Evolutionary conservation across 257 asterid genomes (phyloP), one percentile per base, ranked within the genome.

Genomic region (Solanum sitiens): DNA sequence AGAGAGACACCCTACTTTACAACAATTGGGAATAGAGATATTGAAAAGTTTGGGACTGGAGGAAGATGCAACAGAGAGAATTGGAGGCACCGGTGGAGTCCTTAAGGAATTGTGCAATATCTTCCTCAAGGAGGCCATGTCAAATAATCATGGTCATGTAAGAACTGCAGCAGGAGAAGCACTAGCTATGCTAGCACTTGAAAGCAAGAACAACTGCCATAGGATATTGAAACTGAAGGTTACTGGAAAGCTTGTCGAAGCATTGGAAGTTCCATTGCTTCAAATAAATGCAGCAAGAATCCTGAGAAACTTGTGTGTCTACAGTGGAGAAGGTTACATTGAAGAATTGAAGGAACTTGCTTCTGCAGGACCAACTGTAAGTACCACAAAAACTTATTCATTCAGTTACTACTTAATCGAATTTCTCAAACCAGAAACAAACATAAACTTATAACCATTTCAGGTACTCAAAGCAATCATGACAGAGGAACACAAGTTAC

Each of bases 151-250:
- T 35, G 83, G 85, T 40, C 92, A 92, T 23, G 98, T 96, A 7
- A 91, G 94, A 84, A 91, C 73, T 37, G 94, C 94, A n/a, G 96
- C 99, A 16, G 99, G 99, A 16, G 98, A 95, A 87, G 99, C 99
- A 1, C 35, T 97, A 7, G 94, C 98, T 6, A 97, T 94, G 98
- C 92, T 95, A 87, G 91, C 95, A 3, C 90, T 96, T 37, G 94
- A 93, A 77, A 95, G 99, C 89, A 87, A 88, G 90, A 87, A 45
- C 15, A 90, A 92, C 9, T 95, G 99, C 83, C 86, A 21, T 1
- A 87, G 93, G 75, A 90, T 97, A 70, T 89, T 94, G 82, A 95
- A 90, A 87, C 82, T 97, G 75, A 75, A 88, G 77, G 85, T 92
- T 12, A 90, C 88, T 30, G 90, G 50, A 86, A 88, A 89, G 82